Percentiles rank a stretch among this genome's conserved stretches.
These are phyloP conservation scores for Xylariaceae sp. DNA, from an alignment of 2,329 filamentous ascomycete species.

Conservation along the genomic window DNA sequence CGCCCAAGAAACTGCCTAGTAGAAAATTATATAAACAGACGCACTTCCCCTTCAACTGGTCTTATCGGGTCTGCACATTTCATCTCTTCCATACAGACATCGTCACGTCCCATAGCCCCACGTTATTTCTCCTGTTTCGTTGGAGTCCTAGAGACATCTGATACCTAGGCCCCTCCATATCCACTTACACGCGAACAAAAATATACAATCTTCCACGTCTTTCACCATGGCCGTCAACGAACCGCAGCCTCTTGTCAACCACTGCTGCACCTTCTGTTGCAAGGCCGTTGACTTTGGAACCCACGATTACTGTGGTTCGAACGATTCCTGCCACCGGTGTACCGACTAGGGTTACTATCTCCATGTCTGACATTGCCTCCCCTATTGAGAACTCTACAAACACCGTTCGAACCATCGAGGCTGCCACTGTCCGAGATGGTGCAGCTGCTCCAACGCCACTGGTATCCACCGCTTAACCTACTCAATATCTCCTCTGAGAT, in stretches of 20 bases:
- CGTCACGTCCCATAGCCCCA: too few species aligned
- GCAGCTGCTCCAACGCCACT: conserved; percentile 10
- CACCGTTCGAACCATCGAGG: conserved; percentile 16
- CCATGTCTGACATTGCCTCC: conserved; percentile 22
- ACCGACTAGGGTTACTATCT: conserved; percentile 31
- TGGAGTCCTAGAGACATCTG: too few species aligned
- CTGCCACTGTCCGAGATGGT: conserved; percentile 19
- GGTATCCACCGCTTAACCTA: conserved; percentile 9
- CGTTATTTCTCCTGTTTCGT: too few species aligned
- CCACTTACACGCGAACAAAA: neutral
- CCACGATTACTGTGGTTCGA: conserved; percentile 43
- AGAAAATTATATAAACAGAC: neutral
- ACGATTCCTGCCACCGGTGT: conserved; percentile 39
- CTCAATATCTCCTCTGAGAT: too few species aligned
- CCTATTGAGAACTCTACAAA: conserved; percentile 23
- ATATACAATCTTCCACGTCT: conserved; percentile 3
- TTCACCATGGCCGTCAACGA: conserved; percentile 40
- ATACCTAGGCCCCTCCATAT: too few species aligned
- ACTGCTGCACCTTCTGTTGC: conserved; percentile 49
- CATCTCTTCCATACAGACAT: too few species aligned
- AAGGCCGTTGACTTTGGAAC: conserved; percentile 44
- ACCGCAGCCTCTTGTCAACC: conserved; percentile 40
- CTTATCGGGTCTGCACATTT: too few species aligned
- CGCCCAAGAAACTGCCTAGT: neutral
- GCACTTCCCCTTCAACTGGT: conserved; percentile 33